Percentiles rank a stretch among this genome's conserved stretches.
phyloP scores from a whole-genome alignment of 2,329 filamentous ascomycete genomes.

The Mycosphaerella sp. region DNA sequence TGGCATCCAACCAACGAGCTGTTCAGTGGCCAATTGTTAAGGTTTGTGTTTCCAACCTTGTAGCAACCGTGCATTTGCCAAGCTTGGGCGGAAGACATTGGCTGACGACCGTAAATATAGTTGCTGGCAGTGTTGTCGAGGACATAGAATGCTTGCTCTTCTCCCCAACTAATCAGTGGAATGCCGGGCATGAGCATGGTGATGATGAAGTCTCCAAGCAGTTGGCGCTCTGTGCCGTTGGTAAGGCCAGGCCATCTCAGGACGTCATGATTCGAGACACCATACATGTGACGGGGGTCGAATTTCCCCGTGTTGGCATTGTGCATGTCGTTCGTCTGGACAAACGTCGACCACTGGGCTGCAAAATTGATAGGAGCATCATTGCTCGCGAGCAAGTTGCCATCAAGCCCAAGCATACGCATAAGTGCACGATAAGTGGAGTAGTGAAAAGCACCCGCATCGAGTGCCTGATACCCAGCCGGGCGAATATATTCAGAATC shows the following conservation, averaged over 20 bases:
- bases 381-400: slow-evolving; percentile 49
- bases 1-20: slow-evolving; percentile 50
- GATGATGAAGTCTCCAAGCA: slow-evolving; percentile 54
- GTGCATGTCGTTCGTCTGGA: slow-evolving; percentile 53
- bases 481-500: slow-evolving; percentile 49
- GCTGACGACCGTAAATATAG: slow-evolving; percentile 59
- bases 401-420: slow-evolving; percentile 55
- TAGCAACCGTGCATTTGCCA: slow-evolving; percentile 63
- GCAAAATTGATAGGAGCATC: slow-evolving; percentile 51
- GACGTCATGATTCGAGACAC: slow-evolving; percentile 60
- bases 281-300: slow-evolving; percentile 60
- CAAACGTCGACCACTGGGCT: slow-evolving; percentile 50
- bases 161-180: slow-evolving; percentile 56
- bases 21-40: slow-evolving; percentile 53
- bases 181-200: slow-evolving; percentile 56
- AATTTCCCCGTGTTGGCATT: slow-evolving; percentile 56
- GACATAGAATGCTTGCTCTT: slow-evolving; percentile 60
- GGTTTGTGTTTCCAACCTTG: slow-evolving; percentile 49
- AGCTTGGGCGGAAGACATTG: slow-evolving; percentile 55
- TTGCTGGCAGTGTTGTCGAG: slow-evolving; percentile 58
- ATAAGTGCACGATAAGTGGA: slow-evolving; percentile 57
- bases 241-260: slow-evolving; percentile 57
- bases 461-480: slow-evolving; percentile 48
- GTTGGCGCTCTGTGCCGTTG: slow-evolving; percentile 51
- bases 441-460: slow-evolving; percentile 58